Evolutionary conservation across 2,329 filamentous ascomycete genomes (phyloP).

Genomic region (Didymella pinodella): DNA sequence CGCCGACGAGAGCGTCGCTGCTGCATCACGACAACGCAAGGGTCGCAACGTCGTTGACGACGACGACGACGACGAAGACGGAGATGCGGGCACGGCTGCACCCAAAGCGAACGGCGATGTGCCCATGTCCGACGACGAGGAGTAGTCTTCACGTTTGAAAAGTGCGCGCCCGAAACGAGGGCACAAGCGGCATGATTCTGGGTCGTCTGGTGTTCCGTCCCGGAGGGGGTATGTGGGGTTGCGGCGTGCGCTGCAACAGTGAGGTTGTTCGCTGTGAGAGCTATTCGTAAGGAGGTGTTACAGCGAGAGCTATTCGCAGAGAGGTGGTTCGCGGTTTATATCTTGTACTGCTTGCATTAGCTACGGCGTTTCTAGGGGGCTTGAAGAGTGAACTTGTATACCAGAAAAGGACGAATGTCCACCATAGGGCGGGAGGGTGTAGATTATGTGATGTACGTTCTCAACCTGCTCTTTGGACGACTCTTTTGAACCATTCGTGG

Average conservation of each 20-base stretch:
- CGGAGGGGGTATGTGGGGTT: not conserved
- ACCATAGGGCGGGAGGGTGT: constrained; percentile 7
- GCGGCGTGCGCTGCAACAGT: not conserved
- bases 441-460: constrained; percentile 1
- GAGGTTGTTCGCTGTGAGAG: not conserved
- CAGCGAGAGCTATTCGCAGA: too few species aligned
- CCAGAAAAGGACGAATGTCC: constrained; percentile 14
- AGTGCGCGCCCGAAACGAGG: not conserved
- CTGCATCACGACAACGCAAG: constrained; percentile 39
- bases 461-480: not conserved
- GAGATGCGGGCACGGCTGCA: constrained; percentile 22
- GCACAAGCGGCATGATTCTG: not conserved
- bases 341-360: constrained; percentile 24
- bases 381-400: constrained; percentile 12
- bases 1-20: constrained; percentile 37
- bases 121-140: constrained; percentile 44
- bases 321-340: not conserved
- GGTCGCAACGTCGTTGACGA: constrained; percentile 46
- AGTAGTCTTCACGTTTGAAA: constrained; percentile 12
- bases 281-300: not conserved
- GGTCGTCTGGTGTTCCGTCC: not conserved
- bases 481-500: too few species aligned
- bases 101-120: constrained; percentile 35
- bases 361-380: constrained; percentile 17
- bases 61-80: constrained; percentile 44